Percentiles rank a stretch among this genome's conserved stretches.
Conservation (phyloP, 75 land plant genomes). For the Cunninghamia lanceolata region DNA sequence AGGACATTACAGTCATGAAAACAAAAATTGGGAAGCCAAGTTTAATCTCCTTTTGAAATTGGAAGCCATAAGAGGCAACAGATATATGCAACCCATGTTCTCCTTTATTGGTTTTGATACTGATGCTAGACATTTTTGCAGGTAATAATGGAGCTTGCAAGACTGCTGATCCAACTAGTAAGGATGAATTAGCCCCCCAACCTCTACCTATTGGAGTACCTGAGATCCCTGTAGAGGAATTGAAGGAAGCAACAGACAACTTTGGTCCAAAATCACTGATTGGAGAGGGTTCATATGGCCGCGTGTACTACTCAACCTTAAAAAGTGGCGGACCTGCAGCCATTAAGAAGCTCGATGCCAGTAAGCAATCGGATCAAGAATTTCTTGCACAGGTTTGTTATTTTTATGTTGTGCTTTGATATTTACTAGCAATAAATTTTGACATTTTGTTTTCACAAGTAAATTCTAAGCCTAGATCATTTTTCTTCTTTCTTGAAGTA, state of each 20-base stretch:
- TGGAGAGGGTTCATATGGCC: conserved; percentile 93
- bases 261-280: conserved; percentile 72
- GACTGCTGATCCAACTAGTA: conserved; percentile 29
- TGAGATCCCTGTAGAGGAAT: conserved; percentile 55
- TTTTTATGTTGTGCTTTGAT: neutral
- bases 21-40: neutral
- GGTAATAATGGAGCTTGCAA: conserved; percentile 33
- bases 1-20: neutral
- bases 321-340: conserved; percentile 72
- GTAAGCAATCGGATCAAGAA: conserved; percentile 74
- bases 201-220: conserved; percentile 71
- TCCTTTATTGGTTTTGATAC: neutral
- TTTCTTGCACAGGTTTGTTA: conserved; percentile 74
- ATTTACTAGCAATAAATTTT: neutral
- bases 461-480: neutral
- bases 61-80: neutral
- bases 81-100: neutral
- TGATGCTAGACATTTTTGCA: conserved; percentile 10
- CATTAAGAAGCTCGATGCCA: conserved; percentile 81
- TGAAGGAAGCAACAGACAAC: conserved; percentile 76
- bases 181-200: conserved; percentile 35
- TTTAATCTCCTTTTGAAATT: neutral
- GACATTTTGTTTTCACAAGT: neutral
- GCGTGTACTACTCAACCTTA: conserved; percentile 74
- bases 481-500: neutral